Percentiles rank a stretch among this genome's conserved stretches.
Evolutionary conservation across 371 early-diverging fungal species (phyloP).

Genomic region (Globomyces sp.): DNA sequence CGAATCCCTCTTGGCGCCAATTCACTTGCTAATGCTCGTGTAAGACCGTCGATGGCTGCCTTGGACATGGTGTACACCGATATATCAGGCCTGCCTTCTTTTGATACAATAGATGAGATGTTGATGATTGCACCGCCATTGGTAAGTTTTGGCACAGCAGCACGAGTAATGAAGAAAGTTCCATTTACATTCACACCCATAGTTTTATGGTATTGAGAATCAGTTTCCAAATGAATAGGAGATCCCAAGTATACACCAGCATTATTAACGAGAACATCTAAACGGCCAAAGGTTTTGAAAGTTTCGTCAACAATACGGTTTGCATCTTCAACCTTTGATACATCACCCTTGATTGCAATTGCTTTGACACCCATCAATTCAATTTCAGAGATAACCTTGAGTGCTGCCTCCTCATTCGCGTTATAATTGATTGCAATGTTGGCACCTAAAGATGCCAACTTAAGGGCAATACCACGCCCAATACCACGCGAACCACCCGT

Average conservation of each 20-base stretch:
- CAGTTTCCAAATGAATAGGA: background rate
- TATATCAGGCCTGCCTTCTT: constrained; percentile 12
- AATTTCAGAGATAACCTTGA: constrained; percentile 19
- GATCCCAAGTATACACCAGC: constrained; percentile 14
- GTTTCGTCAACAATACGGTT: constrained; percentile 14
- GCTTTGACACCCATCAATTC: constrained; percentile 12
- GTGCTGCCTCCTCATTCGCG: constrained; percentile 12
- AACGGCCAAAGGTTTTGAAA: constrained; percentile 9
- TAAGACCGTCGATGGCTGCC: constrained; percentile 57
- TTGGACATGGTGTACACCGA: constrained; percentile 36
- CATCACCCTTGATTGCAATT: constrained; percentile 29
- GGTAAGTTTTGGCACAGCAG: constrained; percentile 22
- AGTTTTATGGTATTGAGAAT: background rate
- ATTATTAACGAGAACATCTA: constrained; percentile 25
- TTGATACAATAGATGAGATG: constrained; percentile 16
- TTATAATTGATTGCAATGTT: constrained; percentile 30
- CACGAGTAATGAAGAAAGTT: constrained; percentile 19
- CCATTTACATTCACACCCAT: constrained; percentile 22
- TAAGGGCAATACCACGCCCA: constrained; percentile 24
- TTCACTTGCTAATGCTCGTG: constrained; percentile 61
- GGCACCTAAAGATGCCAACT: constrained; percentile 25
- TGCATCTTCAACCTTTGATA: constrained; percentile 1
- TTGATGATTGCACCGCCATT: constrained; percentile 25
- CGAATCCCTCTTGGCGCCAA: constrained; percentile 59
- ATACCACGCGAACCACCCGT: constrained; percentile 38